Evolutionary conservation across 2,329 filamentous ascomycete genomes (phyloP), one percentile per base, ranked within the genome.

Genomic region (Colletotrichum navitas): DNA sequence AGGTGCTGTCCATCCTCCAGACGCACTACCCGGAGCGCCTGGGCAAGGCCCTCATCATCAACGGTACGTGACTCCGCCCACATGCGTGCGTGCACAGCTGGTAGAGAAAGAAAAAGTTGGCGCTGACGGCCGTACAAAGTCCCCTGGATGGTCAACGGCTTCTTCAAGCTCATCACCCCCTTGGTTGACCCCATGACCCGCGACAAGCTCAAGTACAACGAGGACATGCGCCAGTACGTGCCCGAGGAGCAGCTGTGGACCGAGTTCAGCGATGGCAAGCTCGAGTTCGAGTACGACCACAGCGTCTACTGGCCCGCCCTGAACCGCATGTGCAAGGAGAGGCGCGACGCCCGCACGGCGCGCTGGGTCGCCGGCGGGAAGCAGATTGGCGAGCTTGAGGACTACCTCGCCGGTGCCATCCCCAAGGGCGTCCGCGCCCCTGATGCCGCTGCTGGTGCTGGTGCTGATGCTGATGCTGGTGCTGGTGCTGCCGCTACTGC

Each of bases 141-240:
- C 60, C 95, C 95, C 0, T 98, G 94, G 90, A 88, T 97, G 74
- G 93, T 98, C 73, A 92, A 90, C 81, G 93, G 93, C 62, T 99
- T 99, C 87, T 97, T 98, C 88, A 98, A 97, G 83, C 85, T 98
- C 77, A 95, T 99, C 83, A 94, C 91, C 5, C 94, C 95, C 49
- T 98, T 99, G 83, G 97, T 99, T 83, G 96, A 99, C 82, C 96
- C 96, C 10, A 85, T 95, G 77, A 99, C 96, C 12, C 91, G 93
- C 70, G 91, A 96, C 78, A 99, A 99, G 86, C 91, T 99, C 84
- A 97, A 96, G 85, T 98, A 97, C 87, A 98, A 98, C 85, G 94
- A 97, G 81, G 93, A 97, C 79, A 91, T 97, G 85, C 88, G 87
- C 76, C 86, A 93, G 75, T 94, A 94, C 80, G 92, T 99, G 26